These are phyloP conservation scores for Parietaria judaica DNA, from an alignment of 306 rosid species.

Conservation along the genomic window DNA sequence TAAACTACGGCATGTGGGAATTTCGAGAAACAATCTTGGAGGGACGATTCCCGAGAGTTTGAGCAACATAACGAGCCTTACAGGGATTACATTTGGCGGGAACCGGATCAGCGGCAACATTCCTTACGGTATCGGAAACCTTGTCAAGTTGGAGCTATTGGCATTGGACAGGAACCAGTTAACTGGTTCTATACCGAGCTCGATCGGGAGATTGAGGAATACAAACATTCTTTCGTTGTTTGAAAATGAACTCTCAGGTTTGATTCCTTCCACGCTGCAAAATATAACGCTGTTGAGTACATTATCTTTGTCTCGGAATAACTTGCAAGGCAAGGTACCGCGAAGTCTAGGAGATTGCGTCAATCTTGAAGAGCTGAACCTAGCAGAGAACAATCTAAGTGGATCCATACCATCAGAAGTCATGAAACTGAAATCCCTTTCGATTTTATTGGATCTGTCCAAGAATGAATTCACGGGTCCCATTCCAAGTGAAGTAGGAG, in stretches of 20 bases:
- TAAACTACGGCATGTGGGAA: fast-evolving
- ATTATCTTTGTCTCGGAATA: background rate
- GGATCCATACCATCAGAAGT: slow-evolving; percentile 24
- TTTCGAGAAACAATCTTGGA: background rate
- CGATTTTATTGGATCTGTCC: slow-evolving; percentile 13
- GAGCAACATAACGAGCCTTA: slow-evolving; percentile 5
- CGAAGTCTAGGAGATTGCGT: slow-evolving; percentile 9
- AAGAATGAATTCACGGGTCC: slow-evolving; percentile 20
- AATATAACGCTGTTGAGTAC: slow-evolving; percentile 6
- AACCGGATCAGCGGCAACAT: slow-evolving; percentile 10
- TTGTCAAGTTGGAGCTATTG: slow-evolving; percentile 4
- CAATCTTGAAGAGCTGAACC: background rate
- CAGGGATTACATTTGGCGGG: background rate
- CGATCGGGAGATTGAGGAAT: slow-evolving; percentile 6
- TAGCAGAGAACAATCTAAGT: slow-evolving; percentile 14
- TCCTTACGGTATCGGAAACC: background rate
- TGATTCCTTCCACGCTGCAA: slow-evolving; percentile 22
- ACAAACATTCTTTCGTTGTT: background rate
- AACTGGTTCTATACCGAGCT: slow-evolving; percentile 19
- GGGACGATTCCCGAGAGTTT: slow-evolving; percentile 5
- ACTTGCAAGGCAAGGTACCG: slow-evolving; percentile 18
- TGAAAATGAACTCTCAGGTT: slow-evolving; percentile 12
- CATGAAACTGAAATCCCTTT: slow-evolving; percentile 14
- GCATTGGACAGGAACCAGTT: slow-evolving; percentile 11
- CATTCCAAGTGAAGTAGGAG: slow-evolving; percentile 17